Percentiles rank a stretch among this genome's conserved stretches.
phyloP scores from a whole-genome alignment of 257 asterid species.

The Solanum bulbocastanum region DNA sequence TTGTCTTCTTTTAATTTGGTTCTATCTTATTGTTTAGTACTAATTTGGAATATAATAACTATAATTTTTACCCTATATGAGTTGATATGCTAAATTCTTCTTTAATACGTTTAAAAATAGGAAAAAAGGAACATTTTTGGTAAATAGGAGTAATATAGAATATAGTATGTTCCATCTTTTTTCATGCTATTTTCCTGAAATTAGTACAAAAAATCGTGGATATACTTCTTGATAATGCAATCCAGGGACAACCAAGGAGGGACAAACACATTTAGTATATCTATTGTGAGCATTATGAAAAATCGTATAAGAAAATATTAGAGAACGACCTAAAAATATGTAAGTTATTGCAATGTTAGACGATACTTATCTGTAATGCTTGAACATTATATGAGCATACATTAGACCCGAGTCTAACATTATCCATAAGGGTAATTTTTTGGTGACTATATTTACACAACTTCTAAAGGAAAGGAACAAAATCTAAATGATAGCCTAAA shows the following conservation, averaged over 20 bases:
- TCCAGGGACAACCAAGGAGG: neutral
- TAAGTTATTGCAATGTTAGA: neutral
- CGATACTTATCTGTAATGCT: neutral
- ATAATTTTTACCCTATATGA: neutral
- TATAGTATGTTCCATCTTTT: neutral
- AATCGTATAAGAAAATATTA: neutral
- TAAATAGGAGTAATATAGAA: neutral
- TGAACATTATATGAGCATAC: neutral
- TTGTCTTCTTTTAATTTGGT: neutral
- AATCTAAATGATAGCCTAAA: neutral
- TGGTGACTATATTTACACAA: neutral
- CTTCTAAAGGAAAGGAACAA: neutral
- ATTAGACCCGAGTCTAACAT: neutral
- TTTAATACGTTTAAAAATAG: neutral
- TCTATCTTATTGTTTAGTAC: neutral
- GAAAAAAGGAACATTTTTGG: neutral
- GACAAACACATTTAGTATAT: neutral
- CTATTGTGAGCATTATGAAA: neutral
- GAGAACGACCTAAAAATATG: neutral
- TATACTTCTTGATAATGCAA: neutral
- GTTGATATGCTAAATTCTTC: neutral
- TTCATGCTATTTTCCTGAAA: neutral
- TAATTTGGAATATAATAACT: neutral
- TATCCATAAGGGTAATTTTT: neutral
- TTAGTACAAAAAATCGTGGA: neutral